Evolutionary conservation across 306 rosid genomes (phyloP), one percentile per base, ranked within the genome.

Genomic region (Rosa rugosa): DNA sequence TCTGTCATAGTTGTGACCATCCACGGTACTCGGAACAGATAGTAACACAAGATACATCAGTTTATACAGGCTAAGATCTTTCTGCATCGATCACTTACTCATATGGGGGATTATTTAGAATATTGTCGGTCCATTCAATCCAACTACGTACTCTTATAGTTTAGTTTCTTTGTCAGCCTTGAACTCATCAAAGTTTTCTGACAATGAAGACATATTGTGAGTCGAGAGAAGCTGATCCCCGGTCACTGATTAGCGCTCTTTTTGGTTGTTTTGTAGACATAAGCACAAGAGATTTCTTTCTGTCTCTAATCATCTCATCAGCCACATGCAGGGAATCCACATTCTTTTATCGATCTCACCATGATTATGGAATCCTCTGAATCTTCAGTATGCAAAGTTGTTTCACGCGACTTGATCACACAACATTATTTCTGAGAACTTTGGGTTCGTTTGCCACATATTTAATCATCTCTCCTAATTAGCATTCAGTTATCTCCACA

Each of bases 361-460:
- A 77, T 78, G 14, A 83, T 44, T 57, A 92, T 77, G 18, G 98
- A 94, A 77, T 94, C 98, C 86, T 87, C 97, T 45, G 92, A 81
- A 86, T 94, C 97, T 91, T 94, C 91, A 0, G 90, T 72, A 74
- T 86, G 92, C 85, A 89, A 83, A 82, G 86, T 77, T 75, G 87
- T 88, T 83, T 94, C 93, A 16, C 81, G 94, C 51, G 90, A 85
- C 82, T 81, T 92, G 23, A 83, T 83, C 23, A 63, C 23, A 63
- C 82, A 6, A 94, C 60, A 27, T 85, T 72, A 80, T 87, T 88
- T 80, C 84, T 86, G 22, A 80, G 88, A 75, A 87, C 87, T 17
- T 95, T 91, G 11, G 97, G 98, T 86, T 92, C 97, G 46, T 94
- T 90, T 46, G 97, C 97, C 51, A 89, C 80, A 12, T 84, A 88